Evolutionary conservation across 352 stramenopile genomes (phyloP).

Genomic region (Pythium rhizo-oryzae): DNA sequence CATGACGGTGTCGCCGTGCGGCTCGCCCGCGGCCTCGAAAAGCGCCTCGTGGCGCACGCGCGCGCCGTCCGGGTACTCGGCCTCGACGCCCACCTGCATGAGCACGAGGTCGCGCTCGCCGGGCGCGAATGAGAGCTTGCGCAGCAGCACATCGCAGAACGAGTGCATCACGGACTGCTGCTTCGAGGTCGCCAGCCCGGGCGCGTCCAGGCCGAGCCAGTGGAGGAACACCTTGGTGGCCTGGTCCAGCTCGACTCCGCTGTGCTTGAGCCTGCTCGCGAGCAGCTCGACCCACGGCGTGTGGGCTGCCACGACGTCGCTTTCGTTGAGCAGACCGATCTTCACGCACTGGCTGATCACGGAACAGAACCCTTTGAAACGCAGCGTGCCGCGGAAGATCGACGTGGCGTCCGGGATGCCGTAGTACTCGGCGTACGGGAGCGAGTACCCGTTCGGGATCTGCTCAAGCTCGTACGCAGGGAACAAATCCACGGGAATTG

Average conservation of each 20-base stretch:
- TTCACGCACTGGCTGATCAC: slow-evolving; percentile 69
- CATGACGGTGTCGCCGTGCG: slow-evolving; percentile 73
- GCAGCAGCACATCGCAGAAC: slow-evolving; percentile 55
- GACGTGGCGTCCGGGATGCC: slow-evolving; percentile 61
- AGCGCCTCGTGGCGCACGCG: slow-evolving; percentile 52
- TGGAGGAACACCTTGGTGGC: slow-evolving; percentile 39
- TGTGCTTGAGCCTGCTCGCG: slow-evolving; percentile 30
- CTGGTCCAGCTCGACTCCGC: slow-evolving; percentile 19
- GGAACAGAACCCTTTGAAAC: slow-evolving; percentile 80
- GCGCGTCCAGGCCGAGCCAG: slow-evolving; percentile 39
- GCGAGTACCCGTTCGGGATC: slow-evolving; percentile 86
- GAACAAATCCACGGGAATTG: slow-evolving; percentile 48
- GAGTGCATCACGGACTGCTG: slow-evolving; percentile 39
- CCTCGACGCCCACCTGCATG: slow-evolving; percentile 53
- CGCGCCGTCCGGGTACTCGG: slow-evolving; percentile 41
- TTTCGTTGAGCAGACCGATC: slow-evolving; percentile 66
- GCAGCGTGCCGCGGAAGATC: slow-evolving; percentile 87
- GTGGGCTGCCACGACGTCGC: slow-evolving; percentile 15
- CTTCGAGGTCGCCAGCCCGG: slow-evolving; percentile 17
- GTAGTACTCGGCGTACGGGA: slow-evolving; percentile 83
- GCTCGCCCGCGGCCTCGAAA: slow-evolving; percentile 57
- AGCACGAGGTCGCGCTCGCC: slow-evolving; percentile 82
- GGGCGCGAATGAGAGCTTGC: slow-evolving; percentile 55
- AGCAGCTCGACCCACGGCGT: slow-evolving; percentile 57
- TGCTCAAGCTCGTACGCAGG: slow-evolving; percentile 74